phyloP scores from a whole-genome alignment of 1,284 basidiomycete species.

The Papiliotrema fonsecae region DNA sequence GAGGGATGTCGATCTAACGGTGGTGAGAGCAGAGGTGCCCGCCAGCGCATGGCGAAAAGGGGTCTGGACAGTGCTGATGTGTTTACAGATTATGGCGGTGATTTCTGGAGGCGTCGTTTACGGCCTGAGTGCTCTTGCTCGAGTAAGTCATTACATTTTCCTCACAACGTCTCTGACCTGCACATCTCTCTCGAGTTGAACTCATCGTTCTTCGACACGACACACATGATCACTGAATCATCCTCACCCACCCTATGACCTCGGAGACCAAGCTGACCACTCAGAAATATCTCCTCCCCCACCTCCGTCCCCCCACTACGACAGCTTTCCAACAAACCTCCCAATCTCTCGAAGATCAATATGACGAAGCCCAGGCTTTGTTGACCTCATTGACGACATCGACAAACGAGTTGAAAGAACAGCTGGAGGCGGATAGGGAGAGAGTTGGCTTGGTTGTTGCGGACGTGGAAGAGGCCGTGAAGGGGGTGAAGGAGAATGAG shows the following conservation, averaged over 20 bases:
- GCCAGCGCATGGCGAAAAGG: no score
- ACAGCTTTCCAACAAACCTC: conserved; percentile 87
- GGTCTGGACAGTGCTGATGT: not conserved
- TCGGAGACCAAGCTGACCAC: conserved; percentile 2
- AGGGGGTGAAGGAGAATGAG: conserved; percentile 73
- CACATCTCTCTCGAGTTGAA: not conserved
- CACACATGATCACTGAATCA: no score
- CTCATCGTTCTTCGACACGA: no score
- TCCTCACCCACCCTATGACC: no score
- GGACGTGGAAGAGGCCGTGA: conserved; percentile 73
- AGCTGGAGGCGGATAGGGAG: conserved; percentile 78
- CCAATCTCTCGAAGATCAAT: conserved; percentile 78
- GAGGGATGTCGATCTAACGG: no score
- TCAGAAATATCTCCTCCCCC: conserved; percentile 87
- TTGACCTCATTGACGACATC: conserved; percentile 53
- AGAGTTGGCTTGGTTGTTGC: conserved; percentile 70
- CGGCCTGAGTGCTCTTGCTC: conserved; percentile 77
- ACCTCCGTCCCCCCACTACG: conserved; percentile 81
- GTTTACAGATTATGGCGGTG: conserved; percentile 78
- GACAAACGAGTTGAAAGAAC: conserved; percentile 68
- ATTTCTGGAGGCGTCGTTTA: conserved; percentile 86
- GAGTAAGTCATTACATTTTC: conserved; percentile 52
- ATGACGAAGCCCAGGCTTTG: conserved; percentile 82
- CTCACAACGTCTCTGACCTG: not conserved
- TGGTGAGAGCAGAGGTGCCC: no score